Evolutionary conservation across 2,329 filamentous ascomycete species (phyloP), one percentile per base, ranked within the genome.

Genomic region (Microcyclospora pomicola): DNA sequence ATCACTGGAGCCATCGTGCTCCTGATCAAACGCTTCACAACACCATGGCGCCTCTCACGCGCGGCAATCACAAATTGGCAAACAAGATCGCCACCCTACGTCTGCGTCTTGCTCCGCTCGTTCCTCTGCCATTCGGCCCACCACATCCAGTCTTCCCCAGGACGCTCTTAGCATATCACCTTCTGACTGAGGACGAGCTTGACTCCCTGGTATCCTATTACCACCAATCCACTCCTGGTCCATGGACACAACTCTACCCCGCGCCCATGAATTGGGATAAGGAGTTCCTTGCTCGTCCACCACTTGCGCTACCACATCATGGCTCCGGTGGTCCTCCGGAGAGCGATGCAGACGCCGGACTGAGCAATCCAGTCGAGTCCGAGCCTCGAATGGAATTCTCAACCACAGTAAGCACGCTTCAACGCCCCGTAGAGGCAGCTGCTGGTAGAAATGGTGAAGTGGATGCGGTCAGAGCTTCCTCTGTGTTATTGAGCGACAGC

Each of bases 141-240:
- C 61, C 79, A 2, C 79, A 82, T 51, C 72, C 75, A 0, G 56
- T 64, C 39, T 86, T 81, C 56, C 81, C 81, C 1, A 51, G 54
- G 14, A 81, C 73, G 3, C 66, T 85, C 38, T 73, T 86, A 33
- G 69, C 72, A 54, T 83, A 81, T 61, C 82, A 79, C 70, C 74
- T 85, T 27, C 69, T 86, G 29, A 85, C 78, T 12, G 77, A 82
- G 55, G 61, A 61, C 24, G 68, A 86, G 59, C 74, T 84, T 38
- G 80, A 86, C 61, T 63, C 65, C 38, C 68, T 86, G 31, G 80
- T 80, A 2, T 64, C 69, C 47, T 83, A 80, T 60, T 86, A 85
- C 64, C 77, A 82, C 61, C 81, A 86, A 62, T 68, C 68, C 41
- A 72, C 68, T 1, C 74, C 72, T 1, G 63, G 63, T 41, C 53